Conservation (phyloP, 768 basidiomycete genomes). For the Pleurotus pulmonarius region DNA sequence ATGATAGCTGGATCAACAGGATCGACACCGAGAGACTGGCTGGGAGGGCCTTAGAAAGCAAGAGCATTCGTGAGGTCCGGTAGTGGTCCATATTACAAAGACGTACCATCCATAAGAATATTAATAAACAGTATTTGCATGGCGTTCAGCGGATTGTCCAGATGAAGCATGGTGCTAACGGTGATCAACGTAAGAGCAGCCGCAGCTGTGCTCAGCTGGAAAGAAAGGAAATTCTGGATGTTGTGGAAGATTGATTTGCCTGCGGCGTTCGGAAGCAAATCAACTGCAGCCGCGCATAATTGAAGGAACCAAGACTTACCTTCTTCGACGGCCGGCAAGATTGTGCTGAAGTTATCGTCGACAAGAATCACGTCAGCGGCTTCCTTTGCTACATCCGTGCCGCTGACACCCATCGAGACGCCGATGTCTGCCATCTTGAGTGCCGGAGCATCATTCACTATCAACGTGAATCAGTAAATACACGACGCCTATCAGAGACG, state of each 20-base stretch:
- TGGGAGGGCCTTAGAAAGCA: constrained; percentile 69
- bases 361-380: constrained; percentile 96
- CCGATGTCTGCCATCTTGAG: constrained; percentile 98
- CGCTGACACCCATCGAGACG: constrained; percentile 95
- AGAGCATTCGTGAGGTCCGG: constrained; percentile 7
- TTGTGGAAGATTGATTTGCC: constrained; percentile 99
- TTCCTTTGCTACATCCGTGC: constrained; percentile 99
- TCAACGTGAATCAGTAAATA: constrained; percentile 1
- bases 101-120: constrained; percentile 93
- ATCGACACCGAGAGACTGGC: constrained; percentile 94
- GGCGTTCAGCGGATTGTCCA: constrained; percentile 91
- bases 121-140: constrained; percentile 99
- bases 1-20: constrained; percentile 93
- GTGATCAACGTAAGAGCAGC: constrained; percentile 95
- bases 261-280: constrained; percentile 21
- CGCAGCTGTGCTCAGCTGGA: constrained; percentile 97
- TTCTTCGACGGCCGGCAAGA: constrained; percentile 92
- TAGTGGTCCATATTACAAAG: not conserved
- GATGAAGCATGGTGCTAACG: constrained; percentile 83
- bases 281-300: not conserved
- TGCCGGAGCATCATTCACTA: constrained; percentile 94
- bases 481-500: not conserved
- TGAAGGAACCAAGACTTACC: constrained; percentile 36
- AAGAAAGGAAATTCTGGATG: constrained; percentile 95
- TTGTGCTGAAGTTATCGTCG: constrained; percentile 95